Conservation (phyloP, 306 rosid genomes). For the Cyclanthera cordifolia region DNA sequence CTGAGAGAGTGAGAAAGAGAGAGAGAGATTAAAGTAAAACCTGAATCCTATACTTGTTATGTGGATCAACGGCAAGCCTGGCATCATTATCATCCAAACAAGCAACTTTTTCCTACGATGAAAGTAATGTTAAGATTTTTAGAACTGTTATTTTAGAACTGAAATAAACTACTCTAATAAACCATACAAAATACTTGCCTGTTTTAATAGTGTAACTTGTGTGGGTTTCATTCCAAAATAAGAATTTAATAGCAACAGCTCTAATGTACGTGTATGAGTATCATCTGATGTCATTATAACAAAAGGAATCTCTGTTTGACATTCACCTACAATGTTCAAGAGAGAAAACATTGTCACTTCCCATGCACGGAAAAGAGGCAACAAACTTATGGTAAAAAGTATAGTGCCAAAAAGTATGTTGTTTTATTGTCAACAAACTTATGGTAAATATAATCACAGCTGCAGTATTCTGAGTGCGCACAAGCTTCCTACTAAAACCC, state of each 20-base stretch:
- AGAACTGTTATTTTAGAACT: background rate
- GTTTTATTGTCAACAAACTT: background rate
- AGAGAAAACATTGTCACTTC: slow-evolving; percentile 17
- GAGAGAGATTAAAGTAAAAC: slow-evolving; percentile 22
- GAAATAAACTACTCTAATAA: slow-evolving; percentile 4
- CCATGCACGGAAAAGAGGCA: slow-evolving; percentile 7
- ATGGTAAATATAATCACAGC: background rate
- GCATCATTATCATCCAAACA: slow-evolving; percentile 92
- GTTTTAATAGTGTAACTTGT: slow-evolving; percentile 90
- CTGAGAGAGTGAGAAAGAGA: background rate
- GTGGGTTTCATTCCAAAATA: slow-evolving; percentile 85
- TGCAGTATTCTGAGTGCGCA: background rate
- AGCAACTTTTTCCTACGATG: slow-evolving; percentile 89
- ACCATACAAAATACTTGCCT: slow-evolving; percentile 34
- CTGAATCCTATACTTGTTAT: slow-evolving; percentile 78
- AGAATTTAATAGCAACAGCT: slow-evolving; percentile 66
- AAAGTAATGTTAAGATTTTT: slow-evolving; percentile 8
- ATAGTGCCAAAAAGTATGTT: background rate
- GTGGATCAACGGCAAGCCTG: slow-evolving; percentile 75
- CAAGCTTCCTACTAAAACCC: slow-evolving; percentile 1
- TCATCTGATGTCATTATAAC: slow-evolving; percentile 97
- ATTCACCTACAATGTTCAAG: slow-evolving; percentile 35
- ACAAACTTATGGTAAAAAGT: background rate
- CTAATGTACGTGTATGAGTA: slow-evolving; percentile 61
- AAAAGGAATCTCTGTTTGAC: slow-evolving; percentile 44